Conservation (phyloP, 2,329 filamentous ascomycete genomes). For the Fusarium longipes region DNA sequence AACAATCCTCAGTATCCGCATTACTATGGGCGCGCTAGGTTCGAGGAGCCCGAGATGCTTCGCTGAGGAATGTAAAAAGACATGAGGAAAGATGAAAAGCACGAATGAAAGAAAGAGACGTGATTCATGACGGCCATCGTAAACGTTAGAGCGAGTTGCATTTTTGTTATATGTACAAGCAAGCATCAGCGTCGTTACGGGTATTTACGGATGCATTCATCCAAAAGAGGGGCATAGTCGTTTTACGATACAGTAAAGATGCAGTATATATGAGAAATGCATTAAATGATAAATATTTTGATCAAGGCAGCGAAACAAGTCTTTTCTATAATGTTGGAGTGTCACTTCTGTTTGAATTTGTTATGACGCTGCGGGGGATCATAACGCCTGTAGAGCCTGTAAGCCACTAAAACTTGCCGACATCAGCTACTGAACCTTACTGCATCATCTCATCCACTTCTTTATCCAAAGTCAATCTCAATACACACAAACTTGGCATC, state of each 20-base stretch:
- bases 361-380: not conserved
- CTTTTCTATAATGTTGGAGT: not conserved
- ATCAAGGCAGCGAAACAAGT: not conserved
- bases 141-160: constrained; percentile 15
- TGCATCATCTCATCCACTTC: constrained; percentile 28
- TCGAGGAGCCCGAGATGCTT: constrained; percentile 54
- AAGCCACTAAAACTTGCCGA: constrained; percentile 22
- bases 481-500: not conserved
- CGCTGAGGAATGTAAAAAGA: constrained; percentile 21
- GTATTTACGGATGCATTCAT: constrained; percentile 27
- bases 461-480: not conserved
- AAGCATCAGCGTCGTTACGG: constrained; percentile 27
- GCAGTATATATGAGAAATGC: constrained; percentile 11
- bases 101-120: constrained; percentile 3
- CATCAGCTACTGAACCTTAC: not conserved
- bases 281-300: constrained; percentile 14
- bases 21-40: constrained; percentile 53
- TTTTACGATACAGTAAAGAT: constrained; percentile 2
- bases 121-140: constrained; percentile 10
- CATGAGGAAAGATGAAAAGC: not conserved
- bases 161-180: constrained; percentile 20
- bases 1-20: constrained; percentile 55
- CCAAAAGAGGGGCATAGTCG: not conserved
- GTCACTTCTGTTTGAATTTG: not conserved
- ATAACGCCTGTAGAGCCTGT: not conserved